Evolutionary conservation across 441 rosid species (phyloP), one percentile per base, ranked within the genome.

Genomic region (Arabidopsis lyrata): DNA sequence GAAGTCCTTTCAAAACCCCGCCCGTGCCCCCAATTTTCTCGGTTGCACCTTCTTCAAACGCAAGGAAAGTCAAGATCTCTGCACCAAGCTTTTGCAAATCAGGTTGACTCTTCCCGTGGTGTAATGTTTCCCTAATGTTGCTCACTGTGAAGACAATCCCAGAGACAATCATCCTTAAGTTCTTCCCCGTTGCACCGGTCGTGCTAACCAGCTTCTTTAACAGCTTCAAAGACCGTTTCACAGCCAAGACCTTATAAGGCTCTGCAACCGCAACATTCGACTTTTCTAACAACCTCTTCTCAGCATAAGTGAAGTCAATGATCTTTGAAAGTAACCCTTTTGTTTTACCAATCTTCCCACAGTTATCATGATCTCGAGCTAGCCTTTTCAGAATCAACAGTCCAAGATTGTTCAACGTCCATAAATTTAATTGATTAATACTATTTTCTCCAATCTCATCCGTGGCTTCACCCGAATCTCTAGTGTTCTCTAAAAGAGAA

Each of bases 11-110:
- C 0, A 95, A 84, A 59, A 95, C 75, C 49, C 97, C 96, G 1
- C 99, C 98, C 0, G 99, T 89, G 48, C 92, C 93, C 1, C 99
- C 99, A 27, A 92, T 89, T 58, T 86, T 87, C 85, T 95, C 97
- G 2, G 83, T 89, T 62, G 95, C 95, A 20, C 86, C 86, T 52
- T 73, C 92, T 49, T 92, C 99, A 45, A 85, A 70, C 2, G 96
- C 96, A 48, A 92, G 83, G 63, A 81, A 81, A 29, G 92, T 90
- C 63, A 95, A 68, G 62, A 95, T 90, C 50, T 92, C 90, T 42
- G 88, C 88, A 63, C 90, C 66, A 1, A 90, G 85, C 56, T 84
- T 89, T 75, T 92, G 96, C 74, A 92, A 79, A 63, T 49, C 49
- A 8, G 96, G 86, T 0, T 74, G 85, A 48, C 70, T 85, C 75